Percentiles rank a stretch among this genome's conserved stretches.
phyloP scores from a whole-genome alignment of 257 asterid genomes.

The Gentiana dahurica region DNA sequence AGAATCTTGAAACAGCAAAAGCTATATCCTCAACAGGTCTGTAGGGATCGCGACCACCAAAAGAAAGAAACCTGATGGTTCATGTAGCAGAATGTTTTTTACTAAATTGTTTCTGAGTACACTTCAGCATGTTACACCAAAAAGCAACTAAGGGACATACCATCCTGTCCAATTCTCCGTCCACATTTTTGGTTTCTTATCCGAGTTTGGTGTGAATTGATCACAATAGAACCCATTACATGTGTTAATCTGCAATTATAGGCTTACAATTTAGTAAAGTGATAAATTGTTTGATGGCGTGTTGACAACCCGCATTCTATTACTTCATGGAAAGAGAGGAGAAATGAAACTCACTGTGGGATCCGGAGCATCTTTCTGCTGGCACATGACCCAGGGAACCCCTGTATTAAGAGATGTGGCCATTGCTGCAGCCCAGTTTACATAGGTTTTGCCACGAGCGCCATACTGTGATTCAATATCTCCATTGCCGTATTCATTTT shows the following conservation, averaged over 20 bases:
- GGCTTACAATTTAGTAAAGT: no score
- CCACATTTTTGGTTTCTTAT: slow-evolving; percentile 79
- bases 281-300: no score
- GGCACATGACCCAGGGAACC: slow-evolving; percentile 98
- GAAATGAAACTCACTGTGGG: slow-evolving; percentile 46
- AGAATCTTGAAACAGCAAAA: slow-evolving; percentile 82
- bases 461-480: slow-evolving; percentile 46
- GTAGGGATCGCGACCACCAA: slow-evolving; percentile 65
- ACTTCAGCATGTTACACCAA: slow-evolving; percentile 3
- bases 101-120: background rate
- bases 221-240: slow-evolving; percentile 96
- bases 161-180: slow-evolving; percentile 98
- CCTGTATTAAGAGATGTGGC: slow-evolving; percentile 70
- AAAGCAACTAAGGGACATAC: slow-evolving; percentile 19
- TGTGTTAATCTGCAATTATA: slow-evolving; percentile 56
- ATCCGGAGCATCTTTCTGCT: slow-evolving; percentile 81
- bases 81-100: background rate
- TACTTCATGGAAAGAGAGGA: background rate
- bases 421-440: slow-evolving; percentile 87
- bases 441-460: slow-evolving; percentile 49
- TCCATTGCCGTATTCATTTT: slow-evolving; percentile 78
- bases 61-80: slow-evolving; percentile 55
- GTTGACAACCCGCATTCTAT: no score
- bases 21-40: slow-evolving; percentile 90
- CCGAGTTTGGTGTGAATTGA: slow-evolving; percentile 80